A percentile compares a stretch with the other conserved stretches of the same genome.
phyloP scores from a whole-genome alignment of 257 asterid genomes.

The Dorcoceras hygrometricum region DNA sequence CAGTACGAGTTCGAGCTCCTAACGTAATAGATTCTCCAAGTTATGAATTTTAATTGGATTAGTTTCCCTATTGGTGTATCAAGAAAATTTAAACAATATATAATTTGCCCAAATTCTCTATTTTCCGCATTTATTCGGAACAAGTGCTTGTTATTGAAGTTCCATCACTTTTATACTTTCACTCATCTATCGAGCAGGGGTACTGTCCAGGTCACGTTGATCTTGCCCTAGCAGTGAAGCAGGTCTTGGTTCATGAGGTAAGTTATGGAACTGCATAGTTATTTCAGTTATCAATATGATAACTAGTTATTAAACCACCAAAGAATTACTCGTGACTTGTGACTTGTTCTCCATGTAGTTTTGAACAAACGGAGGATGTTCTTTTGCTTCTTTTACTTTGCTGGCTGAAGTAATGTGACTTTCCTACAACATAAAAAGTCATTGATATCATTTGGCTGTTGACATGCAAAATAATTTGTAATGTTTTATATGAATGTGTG shows the following conservation, averaged over 20 bases:
- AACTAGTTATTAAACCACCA: neutral
- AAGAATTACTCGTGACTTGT: neutral
- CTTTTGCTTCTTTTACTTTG: neutral
- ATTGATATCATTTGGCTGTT: neutral
- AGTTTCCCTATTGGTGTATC: neutral
- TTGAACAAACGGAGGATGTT: neutral
- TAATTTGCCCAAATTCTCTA: neutral
- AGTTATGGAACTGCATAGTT: conserved; percentile 21
- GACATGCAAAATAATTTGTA: neutral
- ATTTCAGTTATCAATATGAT: neutral
- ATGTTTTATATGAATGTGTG: neutral
- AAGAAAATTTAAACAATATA: too few relatives aligned
- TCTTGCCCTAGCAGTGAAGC: conserved; percentile 71
- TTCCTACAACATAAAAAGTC: neutral
- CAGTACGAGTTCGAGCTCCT: too few relatives aligned
- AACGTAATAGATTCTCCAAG: too few relatives aligned
- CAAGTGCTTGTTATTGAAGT: conserved; percentile 21
- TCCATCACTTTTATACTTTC: conserved; percentile 1
- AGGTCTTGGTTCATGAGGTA: conserved; percentile 91
- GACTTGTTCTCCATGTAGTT: neutral
- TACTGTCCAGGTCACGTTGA: conserved; percentile 55
- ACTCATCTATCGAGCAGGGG: conserved; percentile 50
- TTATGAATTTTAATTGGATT: neutral
- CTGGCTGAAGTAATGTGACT: neutral
- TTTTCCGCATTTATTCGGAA: conserved; percentile 10